Evolutionary conservation across 805 yeast species (phyloP).

Genomic region (Saturnispora saitoi): DNA sequence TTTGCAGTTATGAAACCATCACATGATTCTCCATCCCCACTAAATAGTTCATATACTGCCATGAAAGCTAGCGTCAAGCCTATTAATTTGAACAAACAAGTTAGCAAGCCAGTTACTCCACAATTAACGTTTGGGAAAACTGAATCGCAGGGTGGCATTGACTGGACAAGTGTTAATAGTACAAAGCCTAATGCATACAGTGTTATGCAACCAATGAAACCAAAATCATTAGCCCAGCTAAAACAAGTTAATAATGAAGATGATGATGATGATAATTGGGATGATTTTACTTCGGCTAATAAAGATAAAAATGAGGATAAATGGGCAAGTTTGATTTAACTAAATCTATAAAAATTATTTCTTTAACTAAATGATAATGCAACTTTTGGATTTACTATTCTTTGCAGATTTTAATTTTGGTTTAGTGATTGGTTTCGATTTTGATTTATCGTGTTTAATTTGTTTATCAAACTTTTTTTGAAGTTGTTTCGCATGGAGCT

Average conservation of each 20-base stretch:
- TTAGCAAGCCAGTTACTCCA: not conserved
- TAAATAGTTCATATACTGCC: not conserved
- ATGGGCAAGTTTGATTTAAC: conserved; percentile 13
- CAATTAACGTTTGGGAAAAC: conserved; percentile 6
- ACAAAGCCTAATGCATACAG: not conserved
- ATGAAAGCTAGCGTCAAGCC: not conserved
- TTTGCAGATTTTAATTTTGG: not conserved
- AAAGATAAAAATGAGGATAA: conserved; percentile 1
- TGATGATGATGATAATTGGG: conserved; percentile 12
- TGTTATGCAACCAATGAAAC: conserved; percentile 11
- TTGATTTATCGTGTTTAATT: not conserved
- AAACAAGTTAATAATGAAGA: not conserved
- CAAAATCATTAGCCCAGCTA: not conserved
- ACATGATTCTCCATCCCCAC: not conserved
- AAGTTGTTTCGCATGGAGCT: conserved; percentile 20
- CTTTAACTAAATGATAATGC: conserved; percentile 3
- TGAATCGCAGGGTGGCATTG: conserved; percentile 3
- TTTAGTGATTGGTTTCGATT: not conserved
- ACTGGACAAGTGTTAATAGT: conserved; percentile 7
- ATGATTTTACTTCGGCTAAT: conserved; percentile 9
- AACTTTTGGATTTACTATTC: not conserved
- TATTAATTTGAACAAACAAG: not conserved
- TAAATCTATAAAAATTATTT: not conserved
- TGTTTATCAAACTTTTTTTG: conserved; percentile 18
- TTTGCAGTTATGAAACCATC: not conserved